Evolutionary conservation across 164 flowering plant species (phyloP).

Genomic region (Magnolia sinica): DNA sequence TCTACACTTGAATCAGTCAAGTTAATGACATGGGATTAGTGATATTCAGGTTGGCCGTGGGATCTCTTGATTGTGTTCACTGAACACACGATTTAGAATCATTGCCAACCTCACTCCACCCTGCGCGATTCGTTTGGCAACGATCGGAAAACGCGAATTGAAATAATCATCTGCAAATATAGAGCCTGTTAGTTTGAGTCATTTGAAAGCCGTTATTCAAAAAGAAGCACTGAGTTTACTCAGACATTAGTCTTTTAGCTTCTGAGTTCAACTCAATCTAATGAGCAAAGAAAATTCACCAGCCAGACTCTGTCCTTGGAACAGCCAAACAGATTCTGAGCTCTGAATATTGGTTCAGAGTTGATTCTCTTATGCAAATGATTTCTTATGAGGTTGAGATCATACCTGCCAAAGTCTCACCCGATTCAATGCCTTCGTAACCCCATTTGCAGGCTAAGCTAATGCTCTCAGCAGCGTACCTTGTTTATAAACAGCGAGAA

Average conservation of each 20-base stretch:
- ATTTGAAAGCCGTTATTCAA: constrained; percentile 1
- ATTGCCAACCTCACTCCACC: constrained; percentile 91
- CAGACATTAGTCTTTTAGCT: not conserved
- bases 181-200: not conserved
- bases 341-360: not conserved
- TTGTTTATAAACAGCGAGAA: constrained; percentile 15
- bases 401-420: constrained; percentile 71
- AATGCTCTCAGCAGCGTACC: constrained; percentile 89
- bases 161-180: constrained; percentile 76
- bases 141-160: constrained; percentile 69
- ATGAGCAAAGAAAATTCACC: not conserved
- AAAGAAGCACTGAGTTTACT: not conserved
- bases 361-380: not conserved
- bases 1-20: too few relatives aligned
- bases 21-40: not conserved
- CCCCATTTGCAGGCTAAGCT: constrained; percentile 92
- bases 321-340: not conserved
- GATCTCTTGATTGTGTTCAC: constrained; percentile 25
- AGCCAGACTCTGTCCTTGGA: not conserved
- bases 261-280: not conserved
- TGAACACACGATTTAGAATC: constrained; percentile 65
- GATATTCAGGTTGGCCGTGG: constrained; percentile 31
- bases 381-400: too few relatives aligned
- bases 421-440: constrained; percentile 64
- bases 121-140: constrained; percentile 78